These are phyloP conservation scores for Halophytophthora batemanensis DNA, from an alignment of 352 stramenopile genomes.

Conservation along the genomic window DNA sequence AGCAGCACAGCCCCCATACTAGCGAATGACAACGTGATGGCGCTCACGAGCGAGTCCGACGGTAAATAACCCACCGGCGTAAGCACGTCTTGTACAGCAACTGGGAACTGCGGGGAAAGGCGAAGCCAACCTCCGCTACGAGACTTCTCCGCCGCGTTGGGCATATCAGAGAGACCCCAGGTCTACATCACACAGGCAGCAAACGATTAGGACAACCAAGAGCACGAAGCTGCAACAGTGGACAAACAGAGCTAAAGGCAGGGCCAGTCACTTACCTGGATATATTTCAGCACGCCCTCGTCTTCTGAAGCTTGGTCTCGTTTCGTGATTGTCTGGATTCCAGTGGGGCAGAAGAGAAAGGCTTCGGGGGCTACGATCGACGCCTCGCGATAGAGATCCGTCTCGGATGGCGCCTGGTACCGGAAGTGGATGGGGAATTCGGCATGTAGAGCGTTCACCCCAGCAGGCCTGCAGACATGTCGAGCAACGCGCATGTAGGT, in stretches of 20 bases:
- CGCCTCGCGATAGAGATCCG: conserved; percentile 31
- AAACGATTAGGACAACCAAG: conserved; percentile 7
- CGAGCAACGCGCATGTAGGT: not conserved
- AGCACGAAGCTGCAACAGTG: not conserved
- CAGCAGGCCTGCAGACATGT: conserved; percentile 10
- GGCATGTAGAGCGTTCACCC: conserved; percentile 14
- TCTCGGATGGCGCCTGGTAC: conserved; percentile 52
- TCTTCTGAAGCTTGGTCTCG: conserved; percentile 2
- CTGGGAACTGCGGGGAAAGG: conserved; percentile 17
- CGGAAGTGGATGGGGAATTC: conserved; percentile 63
- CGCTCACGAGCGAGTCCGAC: conserved; percentile 37
- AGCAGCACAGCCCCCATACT: conserved; percentile 36
- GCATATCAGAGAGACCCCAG: conserved; percentile 9
- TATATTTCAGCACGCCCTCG: conserved; percentile 6
- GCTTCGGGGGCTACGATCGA: conserved; percentile 43
- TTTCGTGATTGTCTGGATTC: not conserved
- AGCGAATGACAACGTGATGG: conserved; percentile 39
- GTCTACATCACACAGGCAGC: conserved; percentile 7
- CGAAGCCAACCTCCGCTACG: conserved; percentile 22
- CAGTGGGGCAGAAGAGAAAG: conserved; percentile 30
- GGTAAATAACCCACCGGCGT: conserved; percentile 48
- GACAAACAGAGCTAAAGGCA: not conserved
- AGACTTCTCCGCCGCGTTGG: conserved; percentile 1
- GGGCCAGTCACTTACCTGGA: conserved; percentile 13
- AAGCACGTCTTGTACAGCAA: conserved; percentile 19